Percentiles rank a stretch among this genome's conserved stretches.
Conservation (phyloP, 2,329 filamentous ascomycete genomes). For the Trichoderma gracile region DNA sequence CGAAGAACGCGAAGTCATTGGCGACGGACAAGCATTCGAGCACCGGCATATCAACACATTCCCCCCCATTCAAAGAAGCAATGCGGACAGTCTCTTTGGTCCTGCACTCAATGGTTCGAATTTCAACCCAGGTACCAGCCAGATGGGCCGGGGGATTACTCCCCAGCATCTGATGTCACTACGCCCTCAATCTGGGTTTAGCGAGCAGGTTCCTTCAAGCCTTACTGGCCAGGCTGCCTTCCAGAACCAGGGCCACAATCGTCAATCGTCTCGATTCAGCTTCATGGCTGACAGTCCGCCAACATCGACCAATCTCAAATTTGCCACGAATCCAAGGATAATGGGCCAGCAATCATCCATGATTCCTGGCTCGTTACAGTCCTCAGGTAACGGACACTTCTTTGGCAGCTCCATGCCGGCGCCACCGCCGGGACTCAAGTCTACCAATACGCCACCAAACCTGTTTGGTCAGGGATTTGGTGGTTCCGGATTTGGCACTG, state of each 20-base stretch:
- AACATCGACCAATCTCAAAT: conserved; percentile 62
- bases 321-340: conserved; percentile 74
- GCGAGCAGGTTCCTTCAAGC: conserved; percentile 61
- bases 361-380: conserved; percentile 69
- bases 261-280: conserved; percentile 83
- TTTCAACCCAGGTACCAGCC: conserved; percentile 52
- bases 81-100: conserved; percentile 56
- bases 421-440: conserved; percentile 92
- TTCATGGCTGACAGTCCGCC: conserved; percentile 74
- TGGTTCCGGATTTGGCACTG: conserved; percentile 65
- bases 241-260: conserved; percentile 68
- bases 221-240: conserved; percentile 54
- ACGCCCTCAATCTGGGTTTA: conserved; percentile 61
- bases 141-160: conserved; percentile 70
- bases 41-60: conserved; percentile 69
- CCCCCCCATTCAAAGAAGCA: conserved; percentile 71
- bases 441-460: conserved; percentile 87
- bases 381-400: conserved; percentile 66
- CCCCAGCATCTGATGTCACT: conserved; percentile 73
- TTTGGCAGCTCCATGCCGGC: conserved; percentile 86
- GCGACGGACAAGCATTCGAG: conserved; percentile 54
- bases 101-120: conserved; percentile 49
- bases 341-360: conserved; percentile 86
- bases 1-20: conserved; percentile 68
- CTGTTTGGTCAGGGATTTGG: conserved; percentile 94